Evolutionary conservation across 345 rosid species (phyloP).

Genomic region (Populus euphratica): DNA sequence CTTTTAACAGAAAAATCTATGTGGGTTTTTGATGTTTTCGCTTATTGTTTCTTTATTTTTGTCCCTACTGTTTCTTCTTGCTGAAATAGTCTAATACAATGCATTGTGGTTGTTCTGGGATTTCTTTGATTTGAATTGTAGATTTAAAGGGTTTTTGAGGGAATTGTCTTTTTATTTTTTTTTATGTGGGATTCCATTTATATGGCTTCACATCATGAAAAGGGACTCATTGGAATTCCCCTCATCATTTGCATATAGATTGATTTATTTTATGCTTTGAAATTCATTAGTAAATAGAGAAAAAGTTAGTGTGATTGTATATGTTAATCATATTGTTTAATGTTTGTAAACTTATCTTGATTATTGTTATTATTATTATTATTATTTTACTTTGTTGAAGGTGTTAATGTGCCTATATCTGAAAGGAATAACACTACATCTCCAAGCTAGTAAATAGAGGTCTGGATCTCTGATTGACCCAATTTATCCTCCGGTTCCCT

Average conservation of each 20-base stretch:
- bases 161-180: background rate
- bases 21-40: constrained; percentile 6
- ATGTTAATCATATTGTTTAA: background rate
- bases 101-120: background rate
- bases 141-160: background rate
- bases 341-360: background rate
- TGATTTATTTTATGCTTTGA: background rate
- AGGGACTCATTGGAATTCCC: background rate
- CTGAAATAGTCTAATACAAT: background rate
- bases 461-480: background rate
- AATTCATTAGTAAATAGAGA: background rate
- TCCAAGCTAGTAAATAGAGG: background rate
- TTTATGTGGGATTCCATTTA: background rate
- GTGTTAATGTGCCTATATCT: background rate
- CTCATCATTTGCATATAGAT: background rate
- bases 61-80: background rate
- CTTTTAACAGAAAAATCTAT: constrained; percentile 10
- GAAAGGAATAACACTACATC: constrained; percentile 21
- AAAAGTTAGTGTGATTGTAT: background rate
- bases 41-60: background rate
- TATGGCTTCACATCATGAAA: background rate
- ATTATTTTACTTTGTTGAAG: background rate
- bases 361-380: background rate
- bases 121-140: background rate
- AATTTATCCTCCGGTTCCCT: background rate